A percentile compares a stretch with the other conserved stretches of the same genome.
These are phyloP conservation scores for Phalaenopsis aphrodite DNA, from an alignment of 106 monocot genomes.

Conservation along the genomic window DNA sequence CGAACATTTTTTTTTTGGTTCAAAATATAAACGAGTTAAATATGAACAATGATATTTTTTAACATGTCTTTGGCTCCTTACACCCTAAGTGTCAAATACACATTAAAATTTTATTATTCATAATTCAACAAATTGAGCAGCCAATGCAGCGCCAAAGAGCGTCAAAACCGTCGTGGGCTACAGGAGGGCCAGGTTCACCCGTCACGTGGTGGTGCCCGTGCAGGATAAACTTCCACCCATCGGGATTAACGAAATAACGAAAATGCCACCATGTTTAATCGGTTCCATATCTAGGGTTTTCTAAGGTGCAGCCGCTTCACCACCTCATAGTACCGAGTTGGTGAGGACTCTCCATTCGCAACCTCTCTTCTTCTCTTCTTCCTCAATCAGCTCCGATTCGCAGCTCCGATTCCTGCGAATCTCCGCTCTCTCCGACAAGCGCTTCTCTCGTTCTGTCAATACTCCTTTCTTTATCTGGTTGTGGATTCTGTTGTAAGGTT, in stretches of 20 bases:
- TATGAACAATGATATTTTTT: too few species aligned
- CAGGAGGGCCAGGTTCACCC: neutral
- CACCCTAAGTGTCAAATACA: too few species aligned
- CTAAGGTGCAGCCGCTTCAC: neutral
- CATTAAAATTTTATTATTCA: too few species aligned
- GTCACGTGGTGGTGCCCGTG: neutral
- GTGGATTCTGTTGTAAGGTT: neutral
- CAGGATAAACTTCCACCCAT: neutral
- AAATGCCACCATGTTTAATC: neutral
- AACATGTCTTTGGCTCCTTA: too few species aligned
- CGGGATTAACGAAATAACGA: neutral
- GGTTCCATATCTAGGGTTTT: slow-evolving; percentile 1
- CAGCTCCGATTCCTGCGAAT: neutral
- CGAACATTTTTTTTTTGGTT: too few species aligned
- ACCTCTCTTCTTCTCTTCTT: neutral
- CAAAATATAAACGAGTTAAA: too few species aligned
- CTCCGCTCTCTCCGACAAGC: neutral
- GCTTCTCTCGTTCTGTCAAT: neutral
- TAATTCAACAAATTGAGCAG: too few species aligned
- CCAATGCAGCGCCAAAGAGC: too few species aligned
- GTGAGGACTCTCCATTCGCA: neutral
- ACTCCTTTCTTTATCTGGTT: neutral
- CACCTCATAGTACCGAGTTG: neutral
- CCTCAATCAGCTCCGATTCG: neutral
- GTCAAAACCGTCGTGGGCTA: too few species aligned